phyloP scores from a whole-genome alignment of 2,329 filamentous ascomycete species.

The Beauveria sp. region DNA sequence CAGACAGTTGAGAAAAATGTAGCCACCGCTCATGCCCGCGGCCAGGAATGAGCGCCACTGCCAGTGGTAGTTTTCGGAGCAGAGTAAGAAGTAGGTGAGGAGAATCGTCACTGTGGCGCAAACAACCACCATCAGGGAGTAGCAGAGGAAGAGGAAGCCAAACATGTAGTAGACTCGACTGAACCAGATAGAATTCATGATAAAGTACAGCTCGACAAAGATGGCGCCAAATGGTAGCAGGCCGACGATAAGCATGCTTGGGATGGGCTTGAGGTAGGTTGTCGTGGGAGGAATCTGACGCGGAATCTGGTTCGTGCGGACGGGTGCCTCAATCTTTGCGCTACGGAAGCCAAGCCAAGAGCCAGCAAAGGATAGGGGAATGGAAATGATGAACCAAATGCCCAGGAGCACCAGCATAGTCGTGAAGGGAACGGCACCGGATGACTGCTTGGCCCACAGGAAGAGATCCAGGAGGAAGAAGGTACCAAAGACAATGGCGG shows the following conservation, averaged over 20 bases:
- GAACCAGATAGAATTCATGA: slow-evolving; percentile 99
- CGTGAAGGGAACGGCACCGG: slow-evolving; percentile 88
- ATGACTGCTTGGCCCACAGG: slow-evolving; percentile 87
- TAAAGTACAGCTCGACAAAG: slow-evolving; percentile 97
- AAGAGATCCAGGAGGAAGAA: slow-evolving; percentile 97
- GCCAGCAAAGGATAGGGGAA: slow-evolving; percentile 81
- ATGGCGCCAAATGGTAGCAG: slow-evolving; percentile 93
- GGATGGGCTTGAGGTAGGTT: slow-evolving; percentile 77
- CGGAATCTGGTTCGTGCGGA: slow-evolving; percentile 95
- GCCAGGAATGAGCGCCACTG: slow-evolving; percentile 94
- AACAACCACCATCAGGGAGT: slow-evolving; percentile 93
- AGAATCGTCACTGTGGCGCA: slow-evolving; percentile 86
- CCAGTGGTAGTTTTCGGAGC: slow-evolving; percentile 97
- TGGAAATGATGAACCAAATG: slow-evolving; percentile 96
- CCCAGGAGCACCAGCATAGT: slow-evolving; percentile 91
- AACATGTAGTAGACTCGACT: slow-evolving; percentile 99
- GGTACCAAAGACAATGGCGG: slow-evolving; percentile 72
- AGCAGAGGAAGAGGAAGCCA: slow-evolving; percentile 96
- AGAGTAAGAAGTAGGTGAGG: slow-evolving; percentile 93
- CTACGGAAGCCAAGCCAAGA: slow-evolving; percentile 91
- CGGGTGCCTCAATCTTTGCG: slow-evolving; percentile 64
- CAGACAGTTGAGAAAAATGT: slow-evolving; percentile 87
- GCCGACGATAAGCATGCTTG: slow-evolving; percentile 86
- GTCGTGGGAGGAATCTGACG: slow-evolving; percentile 84
- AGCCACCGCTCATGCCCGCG: slow-evolving; percentile 80